A percentile compares a stretch with the other conserved stretches of the same genome.
Conservation (phyloP, 257 asterid species). For the Rhazya stricta region DNA sequence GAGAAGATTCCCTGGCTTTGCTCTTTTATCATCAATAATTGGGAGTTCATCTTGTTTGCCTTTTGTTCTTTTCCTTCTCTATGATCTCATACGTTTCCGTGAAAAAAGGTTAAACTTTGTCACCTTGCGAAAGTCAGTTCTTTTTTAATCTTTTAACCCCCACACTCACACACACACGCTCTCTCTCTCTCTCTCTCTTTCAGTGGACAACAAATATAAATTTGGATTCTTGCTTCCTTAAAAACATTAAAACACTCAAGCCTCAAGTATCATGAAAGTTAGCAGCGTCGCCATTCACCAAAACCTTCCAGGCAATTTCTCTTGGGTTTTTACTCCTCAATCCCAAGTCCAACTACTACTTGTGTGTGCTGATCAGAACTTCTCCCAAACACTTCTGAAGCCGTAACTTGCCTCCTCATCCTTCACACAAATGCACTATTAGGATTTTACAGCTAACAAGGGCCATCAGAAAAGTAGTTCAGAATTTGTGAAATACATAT, state of each 20-base stretch:
- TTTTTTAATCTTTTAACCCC: slow-evolving; percentile 8
- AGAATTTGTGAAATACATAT: neutral
- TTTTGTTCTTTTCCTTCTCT: slow-evolving; percentile 27
- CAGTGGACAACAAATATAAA: neutral
- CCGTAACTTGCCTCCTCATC: slow-evolving; percentile 4
- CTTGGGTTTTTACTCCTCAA: neutral
- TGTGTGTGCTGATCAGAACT: neutral
- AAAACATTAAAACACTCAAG: slow-evolving; percentile 13
- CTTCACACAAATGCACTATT: slow-evolving; percentile 6
- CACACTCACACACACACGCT: neutral
- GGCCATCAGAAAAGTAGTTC: slow-evolving; percentile 2
- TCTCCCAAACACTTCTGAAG: neutral
- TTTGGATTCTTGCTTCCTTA: slow-evolving; percentile 16
- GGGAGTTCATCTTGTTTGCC: slow-evolving; percentile 40
- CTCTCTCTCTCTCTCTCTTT: neutral
- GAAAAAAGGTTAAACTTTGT: slow-evolving; percentile 39
- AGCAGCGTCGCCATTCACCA: slow-evolving; percentile 8
- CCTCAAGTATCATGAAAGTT: slow-evolving; percentile 12
- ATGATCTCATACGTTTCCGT: slow-evolving; percentile 43
- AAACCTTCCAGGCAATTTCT: slow-evolving; percentile 2
- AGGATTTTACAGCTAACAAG: slow-evolving; percentile 7
- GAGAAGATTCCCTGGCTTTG: slow-evolving; percentile 47
- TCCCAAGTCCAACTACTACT: neutral
- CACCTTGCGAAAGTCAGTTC: slow-evolving; percentile 21
- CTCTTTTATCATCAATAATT: slow-evolving; percentile 37